Evolutionary conservation across 2,329 filamentous ascomycete species (phyloP), one percentile per base, ranked within the genome.

Genomic region (Dactylellina cionopaga): DNA sequence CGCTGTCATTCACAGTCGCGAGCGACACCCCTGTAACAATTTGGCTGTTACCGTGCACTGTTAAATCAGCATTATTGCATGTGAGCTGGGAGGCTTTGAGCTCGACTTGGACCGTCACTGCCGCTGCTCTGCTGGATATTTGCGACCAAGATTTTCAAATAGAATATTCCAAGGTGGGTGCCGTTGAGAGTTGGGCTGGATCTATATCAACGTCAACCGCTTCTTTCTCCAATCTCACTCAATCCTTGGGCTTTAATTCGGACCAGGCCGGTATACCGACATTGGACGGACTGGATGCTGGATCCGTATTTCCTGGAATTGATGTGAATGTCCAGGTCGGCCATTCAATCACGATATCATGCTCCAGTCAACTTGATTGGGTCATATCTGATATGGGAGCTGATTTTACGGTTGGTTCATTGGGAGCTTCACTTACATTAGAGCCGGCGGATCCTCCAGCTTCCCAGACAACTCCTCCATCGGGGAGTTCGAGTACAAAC

Each of bases 331-430:
- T 46, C 41, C 11, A 19, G 17, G 41, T 46, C 17, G 41, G 41
- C 41, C 17, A 19, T 22, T 46, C 41, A 13, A 19, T 46, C 17
- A 24, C 41, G 17, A 24, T 46, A 46, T 22, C 41, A 46, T 46
- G 41, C 41, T 46, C 41, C 41, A 46, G 41, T 46, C 10, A 46
- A 24, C 41, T 46, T 22, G 17, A 46, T 24, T 46, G 41, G 41
- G 17, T 19, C 41, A 46, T 46, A 46, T 46, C 41, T 24, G 41
- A 25, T 22, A 46, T 46, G 41, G 41, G 41, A 24, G 41, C 41
- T 46, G 41, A 46, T 24, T 46, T 46, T 46, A 46, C 41, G 10
- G 10, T 46, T 19, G 10, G 17, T 19, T 46, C 41, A 22, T 46
- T 46, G 41, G 41, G 41, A 19, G 22, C 41, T 19, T 22, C 11